phyloP scores from a whole-genome alignment of 306 rosid genomes.

The Cucumis sativus region Cucumber_9930_V3 NC_026657.2:1199501-1200000 shows the following conservation, averaged over 20 bases:
- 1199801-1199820: slow-evolving; percentile 68
- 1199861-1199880: no score
- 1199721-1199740: slow-evolving; percentile 45
- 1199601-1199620: slow-evolving; percentile 68
- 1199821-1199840: background rate
- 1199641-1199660: slow-evolving; percentile 74
- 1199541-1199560: slow-evolving; percentile 59
- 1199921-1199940: no score
- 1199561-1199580: slow-evolving; percentile 42
- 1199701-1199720: slow-evolving; percentile 71
- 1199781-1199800: slow-evolving; percentile 66
- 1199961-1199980: no score
- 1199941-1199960: no score
- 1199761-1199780: slow-evolving; percentile 66
- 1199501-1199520: slow-evolving; percentile 61
- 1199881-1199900: no score
- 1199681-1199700: slow-evolving; percentile 57
- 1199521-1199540: slow-evolving; percentile 69
- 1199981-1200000: no score
- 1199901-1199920: no score
- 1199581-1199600: slow-evolving; percentile 67
- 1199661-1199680: slow-evolving; percentile 70
- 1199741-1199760: slow-evolving; percentile 64
- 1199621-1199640: slow-evolving; percentile 51
- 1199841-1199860: no score